These are phyloP conservation scores for Populus hybrid DNA, from an alignment of 441 rosid species.

Conservation along the genomic window DNA sequence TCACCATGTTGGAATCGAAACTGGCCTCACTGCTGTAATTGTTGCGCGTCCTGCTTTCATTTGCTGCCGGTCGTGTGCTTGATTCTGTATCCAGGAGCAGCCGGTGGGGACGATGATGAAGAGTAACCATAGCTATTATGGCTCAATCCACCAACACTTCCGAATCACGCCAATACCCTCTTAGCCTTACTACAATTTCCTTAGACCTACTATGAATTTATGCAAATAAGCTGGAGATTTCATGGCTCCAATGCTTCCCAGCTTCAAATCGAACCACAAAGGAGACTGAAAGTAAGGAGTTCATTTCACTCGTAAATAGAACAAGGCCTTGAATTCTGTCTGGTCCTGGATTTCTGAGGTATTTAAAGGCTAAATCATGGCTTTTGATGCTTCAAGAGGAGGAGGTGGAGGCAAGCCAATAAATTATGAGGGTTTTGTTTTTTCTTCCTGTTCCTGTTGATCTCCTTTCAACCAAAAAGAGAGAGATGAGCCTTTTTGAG, in stretches of 20 bases:
- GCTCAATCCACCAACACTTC: background rate
- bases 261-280: slow-evolving; percentile 41
- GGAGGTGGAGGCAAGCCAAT: background rate
- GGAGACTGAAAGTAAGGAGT: slow-evolving; percentile 32
- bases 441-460: slow-evolving; percentile 2
- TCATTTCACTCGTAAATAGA: slow-evolving; percentile 23
- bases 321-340: slow-evolving; percentile 1
- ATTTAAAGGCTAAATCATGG: slow-evolving; percentile 6
- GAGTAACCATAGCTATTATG: slow-evolving; percentile 16
- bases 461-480: background rate
- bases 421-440: slow-evolving; percentile 4
- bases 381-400: slow-evolving; percentile 12
- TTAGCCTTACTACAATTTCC: background rate
- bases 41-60: slow-evolving; percentile 29
- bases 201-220: background rate
- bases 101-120: slow-evolving; percentile 34
- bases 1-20: slow-evolving; percentile 88
- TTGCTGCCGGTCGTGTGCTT: slow-evolving; percentile 13
- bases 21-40: slow-evolving; percentile 36
- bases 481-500: background rate
- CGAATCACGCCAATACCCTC: background rate
- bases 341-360: background rate
- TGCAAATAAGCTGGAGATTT: slow-evolving; percentile 13
- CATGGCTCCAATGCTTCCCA: slow-evolving; percentile 16
- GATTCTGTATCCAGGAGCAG: slow-evolving; percentile 32